Conservation (phyloP, 306 rosid genomes). For the Pueraria montana region DNA sequence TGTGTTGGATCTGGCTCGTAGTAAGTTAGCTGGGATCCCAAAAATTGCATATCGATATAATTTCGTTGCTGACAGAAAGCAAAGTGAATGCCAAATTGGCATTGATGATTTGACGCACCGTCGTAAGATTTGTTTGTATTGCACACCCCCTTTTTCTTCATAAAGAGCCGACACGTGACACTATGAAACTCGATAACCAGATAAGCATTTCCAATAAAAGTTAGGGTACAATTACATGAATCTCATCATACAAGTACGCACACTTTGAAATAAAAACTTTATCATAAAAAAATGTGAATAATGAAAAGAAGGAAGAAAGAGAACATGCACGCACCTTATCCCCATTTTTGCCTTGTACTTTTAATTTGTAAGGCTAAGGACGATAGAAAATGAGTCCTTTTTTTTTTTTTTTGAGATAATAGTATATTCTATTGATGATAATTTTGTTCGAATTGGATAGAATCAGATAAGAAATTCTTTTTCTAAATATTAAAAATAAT, state of each 20-base stretch:
- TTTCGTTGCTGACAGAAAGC: conserved; percentile 34
- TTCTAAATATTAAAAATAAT: too few species aligned
- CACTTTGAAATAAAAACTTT: conserved; percentile 23
- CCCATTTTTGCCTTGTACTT: not conserved
- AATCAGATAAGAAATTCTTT: too few species aligned
- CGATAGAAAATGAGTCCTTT: conserved; percentile 25
- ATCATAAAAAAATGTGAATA: conserved; percentile 19
- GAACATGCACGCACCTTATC: conserved; percentile 46
- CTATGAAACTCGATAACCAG: conserved; percentile 26
- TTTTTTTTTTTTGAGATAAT: too few species aligned
- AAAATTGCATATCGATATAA: not conserved
- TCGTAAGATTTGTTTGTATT: conserved; percentile 41
- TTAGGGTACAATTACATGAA: conserved; percentile 36
- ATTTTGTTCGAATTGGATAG: too few species aligned
- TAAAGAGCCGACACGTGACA: conserved; percentile 39
- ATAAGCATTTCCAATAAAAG: conserved; percentile 43
- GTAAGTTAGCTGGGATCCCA: too few species aligned
- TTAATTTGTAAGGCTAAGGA: not conserved
- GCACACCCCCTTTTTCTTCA: not conserved
- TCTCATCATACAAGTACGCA: conserved; percentile 43
- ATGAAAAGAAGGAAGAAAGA: conserved; percentile 1
- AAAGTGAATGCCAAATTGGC: conserved; percentile 37
- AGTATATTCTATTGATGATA: too few species aligned
- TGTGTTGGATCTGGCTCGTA: too few species aligned
- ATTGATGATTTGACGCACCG: conserved; percentile 53